Conservation (phyloP, 176 grass and related monocot genomes). For the Chloris gayana region DNA sequence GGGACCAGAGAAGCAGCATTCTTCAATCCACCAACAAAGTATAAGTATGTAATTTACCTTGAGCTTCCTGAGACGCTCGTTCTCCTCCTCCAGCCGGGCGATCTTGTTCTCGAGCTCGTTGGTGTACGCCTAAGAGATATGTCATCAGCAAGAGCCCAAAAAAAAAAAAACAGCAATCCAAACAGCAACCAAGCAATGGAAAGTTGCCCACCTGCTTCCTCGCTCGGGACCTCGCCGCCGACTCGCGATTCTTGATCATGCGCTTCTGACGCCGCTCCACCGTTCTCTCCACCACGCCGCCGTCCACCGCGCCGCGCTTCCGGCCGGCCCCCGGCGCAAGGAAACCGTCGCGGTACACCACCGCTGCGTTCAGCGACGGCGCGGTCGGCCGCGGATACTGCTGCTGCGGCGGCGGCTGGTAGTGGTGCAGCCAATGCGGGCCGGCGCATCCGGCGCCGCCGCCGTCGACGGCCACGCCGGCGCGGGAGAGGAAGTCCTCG, state of each 20-base stretch:
- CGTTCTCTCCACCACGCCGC: constrained; percentile 57
- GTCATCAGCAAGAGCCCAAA: too few species aligned
- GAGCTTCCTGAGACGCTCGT: constrained; percentile 52
- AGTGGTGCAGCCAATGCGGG: constrained; percentile 51
- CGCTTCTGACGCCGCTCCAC: constrained; percentile 92
- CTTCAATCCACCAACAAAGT: neutral
- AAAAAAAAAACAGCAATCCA: too few species aligned
- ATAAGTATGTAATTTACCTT: constrained; percentile 42
- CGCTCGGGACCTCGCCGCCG: constrained; percentile 85
- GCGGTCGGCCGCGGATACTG: constrained; percentile 41
- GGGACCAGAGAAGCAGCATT: neutral
- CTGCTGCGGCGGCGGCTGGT: constrained; percentile 32
- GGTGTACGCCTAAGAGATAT: constrained; percentile 85
- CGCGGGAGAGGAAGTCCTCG: constrained; percentile 84
- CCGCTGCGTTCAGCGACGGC: constrained; percentile 40
- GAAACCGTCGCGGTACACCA: neutral
- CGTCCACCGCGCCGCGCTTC: constrained; percentile 54
- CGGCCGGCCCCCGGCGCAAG: constrained; percentile 38
- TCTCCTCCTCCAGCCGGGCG: constrained; percentile 68
- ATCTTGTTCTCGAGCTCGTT: constrained; percentile 93
- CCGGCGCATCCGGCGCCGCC: constrained; percentile 14
- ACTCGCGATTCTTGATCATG: constrained; percentile 99
- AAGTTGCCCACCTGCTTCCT: constrained; percentile 68
- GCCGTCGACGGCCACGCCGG: constrained; percentile 51
- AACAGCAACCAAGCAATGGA: neutral